These are phyloP conservation scores for Theileria equi DNA, from an alignment of 169 alveolate genomes.

Conservation along the genomic window DNA sequence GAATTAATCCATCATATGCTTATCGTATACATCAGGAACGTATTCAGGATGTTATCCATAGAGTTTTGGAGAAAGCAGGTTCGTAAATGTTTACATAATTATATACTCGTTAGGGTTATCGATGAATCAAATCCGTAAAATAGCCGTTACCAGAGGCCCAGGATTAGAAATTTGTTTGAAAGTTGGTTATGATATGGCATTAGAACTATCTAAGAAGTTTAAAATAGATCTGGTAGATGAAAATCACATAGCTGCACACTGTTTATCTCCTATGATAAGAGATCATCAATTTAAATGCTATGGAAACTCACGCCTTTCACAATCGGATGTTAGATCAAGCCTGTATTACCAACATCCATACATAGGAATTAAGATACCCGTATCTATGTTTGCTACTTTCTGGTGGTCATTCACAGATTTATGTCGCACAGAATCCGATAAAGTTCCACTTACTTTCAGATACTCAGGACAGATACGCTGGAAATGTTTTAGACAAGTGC, in stretches of 20 bases:
- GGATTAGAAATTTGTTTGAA: constrained; percentile 66
- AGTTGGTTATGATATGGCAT: constrained; percentile 64
- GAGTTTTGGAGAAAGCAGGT: constrained; percentile 57
- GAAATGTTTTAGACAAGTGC: constrained; percentile 52
- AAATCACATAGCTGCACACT: constrained; percentile 63
- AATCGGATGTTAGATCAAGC: constrained; percentile 4
- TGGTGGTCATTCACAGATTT: constrained; percentile 74
- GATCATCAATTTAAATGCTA: constrained; percentile 33
- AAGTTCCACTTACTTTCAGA: constrained; percentile 53
- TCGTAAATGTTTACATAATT: not conserved
- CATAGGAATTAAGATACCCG: constrained; percentile 54
- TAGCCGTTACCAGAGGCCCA: constrained; percentile 72
- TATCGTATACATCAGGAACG: constrained; percentile 18
- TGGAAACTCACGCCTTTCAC: not conserved
- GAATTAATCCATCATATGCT: constrained; percentile 58
- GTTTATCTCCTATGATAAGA: constrained; percentile 50
- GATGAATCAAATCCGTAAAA: constrained; percentile 33
- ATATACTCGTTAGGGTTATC: not conserved
- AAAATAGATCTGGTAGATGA: constrained; percentile 40
- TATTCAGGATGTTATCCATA: constrained; percentile 23
- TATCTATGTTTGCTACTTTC: constrained; percentile 61
- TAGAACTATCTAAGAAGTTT: constrained; percentile 11
- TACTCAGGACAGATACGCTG: constrained; percentile 59
- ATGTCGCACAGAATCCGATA: constrained; percentile 54
- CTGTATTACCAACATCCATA: not conserved